phyloP scores from a whole-genome alignment of 2,329 filamentous ascomycete species.

The Pleoardoris graminearum region DNA sequence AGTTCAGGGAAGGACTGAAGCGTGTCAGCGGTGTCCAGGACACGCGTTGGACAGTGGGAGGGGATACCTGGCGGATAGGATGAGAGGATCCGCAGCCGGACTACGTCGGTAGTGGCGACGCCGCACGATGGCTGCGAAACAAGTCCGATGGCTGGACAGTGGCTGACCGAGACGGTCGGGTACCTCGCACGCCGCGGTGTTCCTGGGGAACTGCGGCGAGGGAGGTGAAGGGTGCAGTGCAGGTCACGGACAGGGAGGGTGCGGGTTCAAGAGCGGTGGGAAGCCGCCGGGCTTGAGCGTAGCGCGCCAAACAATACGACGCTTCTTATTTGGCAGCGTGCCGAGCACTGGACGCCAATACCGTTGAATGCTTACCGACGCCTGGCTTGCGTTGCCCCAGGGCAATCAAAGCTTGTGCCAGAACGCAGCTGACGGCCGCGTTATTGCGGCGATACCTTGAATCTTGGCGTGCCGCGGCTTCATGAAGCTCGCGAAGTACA shows the following conservation, averaged over 20 bases:
- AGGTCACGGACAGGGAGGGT: not conserved
- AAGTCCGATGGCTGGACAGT: constrained; percentile 15
- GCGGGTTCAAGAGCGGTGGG: constrained; percentile 7
- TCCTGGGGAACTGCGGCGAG: constrained; percentile 7
- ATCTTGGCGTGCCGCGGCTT: no score
- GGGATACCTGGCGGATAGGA: constrained; percentile 38
- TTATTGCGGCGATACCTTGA: no score
- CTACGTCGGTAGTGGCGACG: constrained; percentile 34
- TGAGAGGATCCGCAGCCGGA: constrained; percentile 34
- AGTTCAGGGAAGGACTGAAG: constrained; percentile 22
- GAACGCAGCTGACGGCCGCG: constrained; percentile 1
- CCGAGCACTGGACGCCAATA: constrained; percentile 1
- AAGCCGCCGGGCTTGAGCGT: not conserved
- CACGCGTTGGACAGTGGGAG: constrained; percentile 26
- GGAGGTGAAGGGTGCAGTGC: not conserved
- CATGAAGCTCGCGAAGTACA: no score
- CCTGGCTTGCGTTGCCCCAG: not conserved
- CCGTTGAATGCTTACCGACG: not conserved
- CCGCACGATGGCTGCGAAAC: constrained; percentile 27
- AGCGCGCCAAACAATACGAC: constrained; percentile 1
- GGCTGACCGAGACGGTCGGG: constrained; percentile 14
- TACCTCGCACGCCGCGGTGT: constrained; percentile 1
- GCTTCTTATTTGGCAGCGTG: no score
- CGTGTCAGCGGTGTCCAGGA: constrained; percentile 29
- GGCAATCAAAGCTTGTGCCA: not conserved